phyloP scores from a whole-genome alignment of 495 filamentous ascomycete species.

The Friedmanniomyces simplex region DNA sequence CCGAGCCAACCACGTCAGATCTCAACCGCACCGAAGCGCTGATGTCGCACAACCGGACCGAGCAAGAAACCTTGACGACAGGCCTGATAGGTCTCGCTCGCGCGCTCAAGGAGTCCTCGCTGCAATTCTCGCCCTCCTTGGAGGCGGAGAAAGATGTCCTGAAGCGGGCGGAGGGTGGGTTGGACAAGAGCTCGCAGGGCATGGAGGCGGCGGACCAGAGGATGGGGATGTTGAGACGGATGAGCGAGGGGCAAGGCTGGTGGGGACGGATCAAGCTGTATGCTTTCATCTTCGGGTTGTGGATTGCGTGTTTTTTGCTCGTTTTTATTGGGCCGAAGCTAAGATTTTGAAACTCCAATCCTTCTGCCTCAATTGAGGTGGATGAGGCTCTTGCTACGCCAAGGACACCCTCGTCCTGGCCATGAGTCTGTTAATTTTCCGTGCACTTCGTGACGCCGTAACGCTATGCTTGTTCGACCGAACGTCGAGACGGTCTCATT shows the following conservation, averaged over 20 bases:
- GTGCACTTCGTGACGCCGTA: not conserved
- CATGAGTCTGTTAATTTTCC: not conserved
- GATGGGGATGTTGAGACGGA: slow-evolving; percentile 61
- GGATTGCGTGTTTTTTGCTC: slow-evolving; percentile 60
- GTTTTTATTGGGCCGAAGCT: slow-evolving; percentile 78
- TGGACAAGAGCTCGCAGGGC: slow-evolving; percentile 62
- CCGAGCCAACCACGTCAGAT: slow-evolving; percentile 6
- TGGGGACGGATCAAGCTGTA: slow-evolving; percentile 79
- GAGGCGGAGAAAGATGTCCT: slow-evolving; percentile 62
- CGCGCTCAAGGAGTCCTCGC: slow-evolving; percentile 63
- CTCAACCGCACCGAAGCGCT: slow-evolving; percentile 46
- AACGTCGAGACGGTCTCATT: slow-evolving; percentile 17
- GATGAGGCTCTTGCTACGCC: not conserved
- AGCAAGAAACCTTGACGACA: slow-evolving; percentile 75
- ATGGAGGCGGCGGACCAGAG: slow-evolving; percentile 63
- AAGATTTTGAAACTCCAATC: slow-evolving; percentile 49
- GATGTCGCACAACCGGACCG: slow-evolving; percentile 59
- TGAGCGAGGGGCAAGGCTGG: slow-evolving; percentile 81
- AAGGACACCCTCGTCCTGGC: not conserved
- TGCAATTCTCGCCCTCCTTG: slow-evolving; percentile 58
- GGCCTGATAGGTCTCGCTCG: slow-evolving; percentile 69
- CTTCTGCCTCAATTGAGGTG: no score
- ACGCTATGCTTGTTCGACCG: not conserved
- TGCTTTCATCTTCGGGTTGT: slow-evolving; percentile 68
- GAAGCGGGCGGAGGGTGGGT: slow-evolving; percentile 54